Percentiles rank a stretch among this genome's conserved stretches.
Conservation (phyloP, 129 eudicot genomes). For the Flaveria trinervia region DNA sequence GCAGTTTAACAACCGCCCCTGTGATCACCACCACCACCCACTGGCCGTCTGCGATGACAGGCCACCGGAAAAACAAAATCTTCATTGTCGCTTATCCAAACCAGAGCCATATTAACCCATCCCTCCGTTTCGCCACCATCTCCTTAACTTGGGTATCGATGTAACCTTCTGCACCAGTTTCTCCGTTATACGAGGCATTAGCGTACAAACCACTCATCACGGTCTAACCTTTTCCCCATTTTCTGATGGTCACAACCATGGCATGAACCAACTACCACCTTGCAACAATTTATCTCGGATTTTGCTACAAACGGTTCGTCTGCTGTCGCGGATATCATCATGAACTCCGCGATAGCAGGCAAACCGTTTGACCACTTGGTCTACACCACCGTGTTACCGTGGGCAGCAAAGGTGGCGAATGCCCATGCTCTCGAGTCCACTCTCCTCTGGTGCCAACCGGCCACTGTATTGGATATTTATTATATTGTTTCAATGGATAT, state of each 20-base stretch:
- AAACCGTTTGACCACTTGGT: slow-evolving; percentile 38
- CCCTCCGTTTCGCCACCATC: slow-evolving; percentile 42
- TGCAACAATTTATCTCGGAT: slow-evolving; percentile 30
- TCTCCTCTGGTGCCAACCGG: slow-evolving; percentile 59
- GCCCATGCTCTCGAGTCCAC: slow-evolving; percentile 32
- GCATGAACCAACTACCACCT: slow-evolving; percentile 10
- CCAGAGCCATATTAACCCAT: slow-evolving; percentile 50
- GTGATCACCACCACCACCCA: background rate
- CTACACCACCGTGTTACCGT: slow-evolving; percentile 43
- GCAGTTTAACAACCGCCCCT: no score
- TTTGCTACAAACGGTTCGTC: background rate
- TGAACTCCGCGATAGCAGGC: background rate
- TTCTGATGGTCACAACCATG: slow-evolving; percentile 24
- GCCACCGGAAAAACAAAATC: background rate
- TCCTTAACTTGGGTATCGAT: slow-evolving; percentile 28
- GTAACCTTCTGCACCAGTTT: slow-evolving; percentile 38
- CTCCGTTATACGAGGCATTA: background rate
- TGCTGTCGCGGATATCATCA: slow-evolving; percentile 22
- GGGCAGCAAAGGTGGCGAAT: slow-evolving; percentile 51
- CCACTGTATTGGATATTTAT: slow-evolving; percentile 39
- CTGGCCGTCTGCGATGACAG: background rate
- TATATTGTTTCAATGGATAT: slow-evolving; percentile 43
- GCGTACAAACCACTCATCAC: background rate
- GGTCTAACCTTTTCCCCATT: slow-evolving; percentile 19
- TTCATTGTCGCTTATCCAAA: slow-evolving; percentile 37